Base-by-base conservation (phyloP, 805 yeast genomes). In the Ogataea angusta region DNA sequence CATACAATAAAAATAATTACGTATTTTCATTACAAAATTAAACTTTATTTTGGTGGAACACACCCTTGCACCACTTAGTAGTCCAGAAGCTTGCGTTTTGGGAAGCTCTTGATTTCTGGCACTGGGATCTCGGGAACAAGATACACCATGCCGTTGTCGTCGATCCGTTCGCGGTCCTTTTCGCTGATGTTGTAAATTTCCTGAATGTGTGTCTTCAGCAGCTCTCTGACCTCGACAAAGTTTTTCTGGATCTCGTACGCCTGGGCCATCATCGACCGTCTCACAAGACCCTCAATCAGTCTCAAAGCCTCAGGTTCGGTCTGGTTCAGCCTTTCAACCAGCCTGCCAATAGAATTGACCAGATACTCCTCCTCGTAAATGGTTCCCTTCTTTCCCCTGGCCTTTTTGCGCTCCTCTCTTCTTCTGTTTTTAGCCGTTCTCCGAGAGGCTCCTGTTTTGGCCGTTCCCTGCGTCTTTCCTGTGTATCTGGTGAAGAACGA, bases 351-450 rank as follows among this genome's bases (percentile, higher is more conserved):
- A 3, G 97, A 90, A 52, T 78, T 79, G 34, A 93, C 82, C 42
- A 93, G 75, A 62, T 93, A 93, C 61, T 93, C 98, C 61, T 93
- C 99, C 63, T 93, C 99, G 57, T 93, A 93, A 15, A 93, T 85
- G 6, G 97, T 91, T 34, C 98, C 98, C 68, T 93, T 93, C 70
- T 95, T 88, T 45, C 99, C 99, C 54, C 95, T 79, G 2, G 99
- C 99, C 45, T 80, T 76, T 68, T 93, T 93, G 55, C 99, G 78
- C 59, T 91, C 99, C 64, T 91, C 97, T 51, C 99, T 78, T 61
- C 96, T 85, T 50, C 82, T 78, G 63, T 93, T 93, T 67, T 93
- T 93, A 6, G 95, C 76, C 0, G 99, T 90, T 56, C 84, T 76
- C 63, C 99, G 77, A 0, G 96, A 82, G 2, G 93, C 97, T 21